Percentiles rank a stretch among this genome's conserved stretches.
Conservation (phyloP, 176 grass and related monocot species). For the Miscanthus lutarioriparius region DNA sequence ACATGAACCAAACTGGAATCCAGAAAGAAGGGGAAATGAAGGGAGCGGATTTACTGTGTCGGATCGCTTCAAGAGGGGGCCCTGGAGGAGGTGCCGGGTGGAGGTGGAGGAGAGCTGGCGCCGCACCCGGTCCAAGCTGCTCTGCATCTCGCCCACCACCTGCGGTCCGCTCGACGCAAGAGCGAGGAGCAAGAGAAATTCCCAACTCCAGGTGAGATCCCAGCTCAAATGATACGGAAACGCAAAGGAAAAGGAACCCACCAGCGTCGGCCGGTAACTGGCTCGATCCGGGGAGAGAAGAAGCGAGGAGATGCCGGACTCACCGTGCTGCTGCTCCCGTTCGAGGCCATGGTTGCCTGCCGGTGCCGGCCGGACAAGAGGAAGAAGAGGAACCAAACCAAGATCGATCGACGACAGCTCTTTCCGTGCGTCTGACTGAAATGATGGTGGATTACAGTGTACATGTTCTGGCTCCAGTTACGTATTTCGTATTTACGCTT, state of each 20-base stretch:
- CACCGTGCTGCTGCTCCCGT: constrained; percentile 55
- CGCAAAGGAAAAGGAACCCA: background rate
- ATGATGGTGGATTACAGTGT: too few species aligned
- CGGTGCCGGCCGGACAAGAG: constrained; percentile 16
- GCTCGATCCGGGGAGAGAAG: background rate
- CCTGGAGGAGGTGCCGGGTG: constrained; percentile 74
- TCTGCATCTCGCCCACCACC: constrained; percentile 67
- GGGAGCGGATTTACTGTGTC: constrained; percentile 51
- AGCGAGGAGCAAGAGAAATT: constrained; percentile 21
- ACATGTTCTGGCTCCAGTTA: too few species aligned
- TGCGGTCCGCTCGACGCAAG: background rate
- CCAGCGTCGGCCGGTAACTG: background rate
- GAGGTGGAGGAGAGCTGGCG: constrained; percentile 73
- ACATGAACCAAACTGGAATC: background rate
- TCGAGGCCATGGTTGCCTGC: constrained; percentile 42
- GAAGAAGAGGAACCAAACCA: background rate
- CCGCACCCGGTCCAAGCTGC: constrained; percentile 86
- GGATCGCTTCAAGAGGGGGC: constrained; percentile 85
- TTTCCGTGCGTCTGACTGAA: too few species aligned
- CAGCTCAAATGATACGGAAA: background rate
- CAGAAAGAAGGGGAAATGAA: constrained; percentile 8
- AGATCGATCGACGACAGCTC: background rate
- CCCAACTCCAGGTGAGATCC: constrained; percentile 21
- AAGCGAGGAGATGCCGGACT: background rate
- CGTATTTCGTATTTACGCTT: too few species aligned